Evolutionary conservation across 805 yeast species (phyloP).

Genomic region (Naumovozyma castellii): DNA sequence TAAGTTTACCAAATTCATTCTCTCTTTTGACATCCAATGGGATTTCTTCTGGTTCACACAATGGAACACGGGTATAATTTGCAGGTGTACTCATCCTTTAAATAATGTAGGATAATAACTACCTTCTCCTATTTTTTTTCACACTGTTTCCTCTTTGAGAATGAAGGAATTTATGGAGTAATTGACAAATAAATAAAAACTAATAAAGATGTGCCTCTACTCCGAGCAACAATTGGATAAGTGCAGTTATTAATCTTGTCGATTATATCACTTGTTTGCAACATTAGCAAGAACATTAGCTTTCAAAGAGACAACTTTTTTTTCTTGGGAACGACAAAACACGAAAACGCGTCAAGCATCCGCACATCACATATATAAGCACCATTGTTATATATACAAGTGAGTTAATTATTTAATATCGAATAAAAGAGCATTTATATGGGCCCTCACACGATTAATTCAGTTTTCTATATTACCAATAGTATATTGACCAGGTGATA

Average conservation of each 20-base stretch:
- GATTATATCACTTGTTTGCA: no score
- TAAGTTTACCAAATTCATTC: slow-evolving; percentile 63
- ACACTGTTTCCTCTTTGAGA: no score
- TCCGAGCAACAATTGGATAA: no score
- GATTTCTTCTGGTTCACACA: slow-evolving; percentile 28
- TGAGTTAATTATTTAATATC: no score
- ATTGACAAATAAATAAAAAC: no score
- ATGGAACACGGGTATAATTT: slow-evolving; percentile 26
- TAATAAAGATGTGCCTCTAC: no score
- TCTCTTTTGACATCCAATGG: slow-evolving; percentile 37
- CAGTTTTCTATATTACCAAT: slow-evolving; percentile 11
- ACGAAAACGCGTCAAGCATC: neutral
- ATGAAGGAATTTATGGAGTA: no score
- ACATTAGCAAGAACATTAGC: no score
- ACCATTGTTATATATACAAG: neutral
- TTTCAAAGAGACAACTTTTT: neutral
- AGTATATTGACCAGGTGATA: slow-evolving; percentile 32
- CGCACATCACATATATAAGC: neutral
- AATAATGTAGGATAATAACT: neutral
- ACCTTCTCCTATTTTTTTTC: neutral
- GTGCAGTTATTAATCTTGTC: no score
- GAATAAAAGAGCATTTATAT: no score
- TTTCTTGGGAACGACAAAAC: neutral
- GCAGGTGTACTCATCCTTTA: slow-evolving; percentile 8
- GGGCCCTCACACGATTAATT: slow-evolving; percentile 1